phyloP scores from a whole-genome alignment of 768 basidiomycete species.

The Rhodosporidiobolus odoratus region DNA sequence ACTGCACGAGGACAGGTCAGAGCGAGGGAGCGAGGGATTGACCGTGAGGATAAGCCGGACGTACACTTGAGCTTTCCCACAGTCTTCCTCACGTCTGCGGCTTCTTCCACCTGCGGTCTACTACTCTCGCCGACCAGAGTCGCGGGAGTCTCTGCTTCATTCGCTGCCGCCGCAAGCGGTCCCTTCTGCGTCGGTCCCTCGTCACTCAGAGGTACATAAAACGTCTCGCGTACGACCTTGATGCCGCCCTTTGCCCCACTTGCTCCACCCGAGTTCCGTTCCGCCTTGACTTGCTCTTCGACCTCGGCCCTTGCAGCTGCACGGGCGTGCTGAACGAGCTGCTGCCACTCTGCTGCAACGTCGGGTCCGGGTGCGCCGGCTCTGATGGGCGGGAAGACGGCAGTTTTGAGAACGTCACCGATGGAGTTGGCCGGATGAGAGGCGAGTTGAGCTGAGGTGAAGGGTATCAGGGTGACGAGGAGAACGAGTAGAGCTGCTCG shows the following conservation, averaged over 20 bases:
- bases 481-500: too few species aligned
- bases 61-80: constrained; percentile 21
- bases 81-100: constrained; percentile 21
- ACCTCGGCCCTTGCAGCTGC: background rate
- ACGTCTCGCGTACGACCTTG: constrained; percentile 14
- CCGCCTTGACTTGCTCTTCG: background rate
- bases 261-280: background rate
- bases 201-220: background rate
- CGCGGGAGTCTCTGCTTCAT: background rate
- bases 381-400: background rate
- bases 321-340: background rate
- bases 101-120: background rate
- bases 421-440: background rate
- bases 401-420: background rate
- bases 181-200: background rate
- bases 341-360: background rate
- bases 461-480: too few species aligned
- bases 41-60: background rate
- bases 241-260: background rate
- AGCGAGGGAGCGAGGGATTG: background rate
- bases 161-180: background rate
- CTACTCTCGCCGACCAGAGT: background rate
- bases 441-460: background rate
- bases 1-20: constrained; percentile 20
- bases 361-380: background rate